phyloP scores from a whole-genome alignment of 139 green algal species.

The Asterochloris sp. region DNA sequence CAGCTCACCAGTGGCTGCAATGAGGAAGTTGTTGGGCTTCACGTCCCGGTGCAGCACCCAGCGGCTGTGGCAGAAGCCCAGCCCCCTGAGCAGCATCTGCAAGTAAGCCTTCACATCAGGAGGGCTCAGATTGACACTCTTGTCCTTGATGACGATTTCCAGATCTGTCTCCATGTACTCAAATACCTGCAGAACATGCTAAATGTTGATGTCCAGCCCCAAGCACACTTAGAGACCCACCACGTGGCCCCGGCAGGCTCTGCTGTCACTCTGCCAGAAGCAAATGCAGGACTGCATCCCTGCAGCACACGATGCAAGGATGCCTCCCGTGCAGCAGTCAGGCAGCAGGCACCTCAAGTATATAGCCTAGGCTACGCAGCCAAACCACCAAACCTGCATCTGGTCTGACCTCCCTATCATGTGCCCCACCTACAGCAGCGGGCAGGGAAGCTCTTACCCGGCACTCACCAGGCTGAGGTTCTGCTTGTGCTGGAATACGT shows the following conservation, averaged over 20 bases:
- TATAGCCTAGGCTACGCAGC: not conserved
- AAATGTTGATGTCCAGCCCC: not conserved
- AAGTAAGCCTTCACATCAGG: constrained; percentile 89
- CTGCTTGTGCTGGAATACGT: constrained; percentile 73
- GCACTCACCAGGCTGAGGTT: constrained; percentile 50
- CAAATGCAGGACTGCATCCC: not conserved
- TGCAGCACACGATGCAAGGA: not conserved
- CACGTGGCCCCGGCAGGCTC: no score
- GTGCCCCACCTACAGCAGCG: not conserved
- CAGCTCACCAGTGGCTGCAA: constrained; percentile 31
- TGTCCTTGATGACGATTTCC: constrained; percentile 81
- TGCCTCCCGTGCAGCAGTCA: not conserved
- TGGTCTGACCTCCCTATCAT: no score
- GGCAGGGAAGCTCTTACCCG: not conserved
- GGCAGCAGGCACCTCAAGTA: not conserved
- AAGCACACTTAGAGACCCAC: not conserved
- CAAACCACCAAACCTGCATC: no score
- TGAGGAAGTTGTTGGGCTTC: constrained; percentile 92
- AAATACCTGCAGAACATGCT: constrained; percentile 55
- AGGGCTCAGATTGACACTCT: constrained; percentile 55
- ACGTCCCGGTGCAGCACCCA: constrained; percentile 88
- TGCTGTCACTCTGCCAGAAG: no score
- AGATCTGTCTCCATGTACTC: constrained; percentile 83
- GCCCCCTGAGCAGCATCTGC: constrained; percentile 59
- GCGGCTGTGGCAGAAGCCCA: constrained; percentile 65